Evolutionary conservation across 1,284 basidiomycete genomes (phyloP), one percentile per base, ranked within the genome.

Genomic region (Tremellales sp.): DNA sequence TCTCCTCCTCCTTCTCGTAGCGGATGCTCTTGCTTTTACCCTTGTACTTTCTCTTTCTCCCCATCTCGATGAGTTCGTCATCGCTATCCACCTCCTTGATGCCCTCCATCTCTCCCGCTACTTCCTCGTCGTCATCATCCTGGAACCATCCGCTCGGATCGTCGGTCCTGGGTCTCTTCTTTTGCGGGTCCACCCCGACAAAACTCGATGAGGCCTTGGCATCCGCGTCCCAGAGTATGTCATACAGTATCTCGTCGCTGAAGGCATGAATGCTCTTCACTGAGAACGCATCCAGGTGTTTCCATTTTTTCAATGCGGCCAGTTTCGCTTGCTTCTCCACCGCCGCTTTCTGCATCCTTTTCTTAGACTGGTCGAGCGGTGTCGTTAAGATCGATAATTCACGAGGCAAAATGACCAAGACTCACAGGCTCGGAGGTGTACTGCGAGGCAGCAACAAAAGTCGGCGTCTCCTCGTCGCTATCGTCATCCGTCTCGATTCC

Each of bases 281-380:
- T n/a, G n/a, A n/a, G 33, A 51, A 57, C 2, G 56, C 51, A 50
- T 78, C 84, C 64, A 92, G 81, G 64, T 97, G 93, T 14, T 79
- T 84, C 92, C 92, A 97, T 61, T 87, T 81, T 47, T 84, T 84
- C 28, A 97, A 77, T 1, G 87, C 80, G 2, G 87, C 86, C 12
- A 97, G 79, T 50, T 82, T 87, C 3, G 77, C 79, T 56, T 82
- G 83, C 73, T 86, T 86, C 63, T 83, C 86, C 58, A 79, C 78
- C 45, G 82, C 67, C 53, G 84, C 81, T 65, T 79, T 79, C 39
- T 77, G 74, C 8, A 78, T 42, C 65, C 68, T 60, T 47, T 62
- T 70, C 7, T 61, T 46, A 5, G 58, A 56, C 65, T 70, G 49
- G 3, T 43, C 26, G 12, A 40, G 19, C 38, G 21, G 22, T 32